Conservation (phyloP, 257 asterid species). For the Datura wrightii region DNA sequence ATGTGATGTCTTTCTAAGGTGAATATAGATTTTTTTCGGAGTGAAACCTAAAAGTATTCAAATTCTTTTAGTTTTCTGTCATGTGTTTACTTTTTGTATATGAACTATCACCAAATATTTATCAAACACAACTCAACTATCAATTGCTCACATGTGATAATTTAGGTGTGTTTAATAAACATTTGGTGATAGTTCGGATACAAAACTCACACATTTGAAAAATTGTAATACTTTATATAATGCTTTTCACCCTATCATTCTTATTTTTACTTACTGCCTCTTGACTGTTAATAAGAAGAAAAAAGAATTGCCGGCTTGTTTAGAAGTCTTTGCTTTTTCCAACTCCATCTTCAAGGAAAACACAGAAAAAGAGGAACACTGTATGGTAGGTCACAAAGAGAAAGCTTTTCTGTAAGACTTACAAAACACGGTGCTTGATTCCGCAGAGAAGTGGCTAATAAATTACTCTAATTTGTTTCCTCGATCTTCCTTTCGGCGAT, state of each 20-base stretch:
- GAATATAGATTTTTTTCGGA: not conserved
- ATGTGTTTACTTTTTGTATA: too few relatives aligned
- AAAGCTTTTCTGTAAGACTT: not conserved
- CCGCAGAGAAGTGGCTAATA: not conserved
- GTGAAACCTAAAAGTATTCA: too few relatives aligned
- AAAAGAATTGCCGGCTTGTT: not conserved
- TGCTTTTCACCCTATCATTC: too few relatives aligned
- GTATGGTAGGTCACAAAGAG: not conserved
- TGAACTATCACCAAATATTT: too few relatives aligned
- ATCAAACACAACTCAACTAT: too few relatives aligned
- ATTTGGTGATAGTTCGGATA: too few relatives aligned
- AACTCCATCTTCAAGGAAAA: not conserved
- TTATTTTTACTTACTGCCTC: not conserved
- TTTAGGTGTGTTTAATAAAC: too few relatives aligned
- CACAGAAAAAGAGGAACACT: constrained; percentile 24
- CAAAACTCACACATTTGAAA: too few relatives aligned
- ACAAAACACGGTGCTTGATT: not conserved
- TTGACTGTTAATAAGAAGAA: not conserved
- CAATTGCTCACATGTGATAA: too few relatives aligned
- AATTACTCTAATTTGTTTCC: not conserved
- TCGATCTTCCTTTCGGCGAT: not conserved
- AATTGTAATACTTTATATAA: too few relatives aligned
- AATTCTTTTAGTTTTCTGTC: too few relatives aligned
- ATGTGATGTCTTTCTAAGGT: not conserved
- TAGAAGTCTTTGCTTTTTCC: not conserved